Evolutionary conservation across 768 basidiomycete genomes (phyloP), one percentile per base, ranked within the genome.

Genomic region (Bullera alba): DNA sequence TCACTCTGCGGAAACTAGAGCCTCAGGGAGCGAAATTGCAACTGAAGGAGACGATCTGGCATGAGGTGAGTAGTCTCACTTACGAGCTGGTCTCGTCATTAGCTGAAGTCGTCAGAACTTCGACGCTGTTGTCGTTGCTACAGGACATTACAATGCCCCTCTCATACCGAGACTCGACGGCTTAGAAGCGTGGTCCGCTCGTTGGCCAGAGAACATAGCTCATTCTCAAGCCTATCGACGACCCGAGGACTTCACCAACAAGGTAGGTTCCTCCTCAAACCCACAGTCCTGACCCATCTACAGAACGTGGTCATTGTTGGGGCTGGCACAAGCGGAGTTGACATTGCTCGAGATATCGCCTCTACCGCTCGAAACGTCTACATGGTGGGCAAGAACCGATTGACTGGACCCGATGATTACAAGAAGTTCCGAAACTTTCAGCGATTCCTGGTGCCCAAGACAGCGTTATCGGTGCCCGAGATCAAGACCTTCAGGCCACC

Each of bases 211-310:
- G 0, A 51, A 57, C 3, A 51, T 79, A 22, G 53, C 57, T 8
- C 78, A 79, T 54, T 75, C 77, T 7, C 61, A 77, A 26, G 74
- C 75, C 34, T 79, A 79, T 54, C 69, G 76, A 4, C 60, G 60
- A 42, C 77, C 78, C 0, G 72, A 77, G 22, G 28, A 50, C 1
- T 75, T 70, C 35, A 26, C 47, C 14, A 72, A 74, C 41, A n/a
- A n/a, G n/a, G n/a, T n/a, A n/a, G n/a, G n/a, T n/a, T n/a, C n/a
- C n/a, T n/a, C n/a, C n/a, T n/a, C n/a, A 60, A 78, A 56, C 14
- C 32, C 26, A 59, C 53, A 27, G 58, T 54, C 44, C 25, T 51
- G 54, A 12, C 25, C 47, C 50, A 34, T 15, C 8, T 58, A 12
- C 49, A 58, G 51, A 77, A 72, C 1, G 74, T 77, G 0, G 69